phyloP scores from a whole-genome alignment of 306 rosid genomes.

The Ammopiptanthus mongolicus region DNA sequence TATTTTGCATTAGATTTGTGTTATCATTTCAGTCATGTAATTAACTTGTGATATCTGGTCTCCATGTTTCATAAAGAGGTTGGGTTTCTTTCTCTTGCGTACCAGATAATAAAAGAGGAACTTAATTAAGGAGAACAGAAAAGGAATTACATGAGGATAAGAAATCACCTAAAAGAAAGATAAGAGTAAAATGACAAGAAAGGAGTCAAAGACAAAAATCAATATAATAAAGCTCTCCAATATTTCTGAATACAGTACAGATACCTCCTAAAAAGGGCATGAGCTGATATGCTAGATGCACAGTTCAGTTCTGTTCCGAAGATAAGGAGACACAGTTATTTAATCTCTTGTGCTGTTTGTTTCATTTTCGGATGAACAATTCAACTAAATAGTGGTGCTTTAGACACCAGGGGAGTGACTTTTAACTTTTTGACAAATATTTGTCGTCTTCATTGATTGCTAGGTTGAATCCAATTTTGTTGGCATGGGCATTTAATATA shows the following conservation, averaged over 20 bases:
- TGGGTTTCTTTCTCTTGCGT: not conserved
- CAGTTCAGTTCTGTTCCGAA: not conserved
- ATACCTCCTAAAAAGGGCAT: not conserved
- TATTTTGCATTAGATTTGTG: not conserved
- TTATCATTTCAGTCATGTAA: constrained; percentile 8
- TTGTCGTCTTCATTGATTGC: not conserved
- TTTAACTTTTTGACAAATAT: not conserved
- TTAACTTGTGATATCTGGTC: constrained; percentile 4
- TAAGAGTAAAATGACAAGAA: not conserved
- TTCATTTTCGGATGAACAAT: not conserved
- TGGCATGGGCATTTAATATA: not conserved
- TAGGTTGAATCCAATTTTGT: not conserved
- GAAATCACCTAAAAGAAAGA: not conserved
- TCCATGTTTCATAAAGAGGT: not conserved
- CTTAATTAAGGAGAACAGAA: not conserved
- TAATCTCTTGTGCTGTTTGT: not conserved
- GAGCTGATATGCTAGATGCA: not conserved
- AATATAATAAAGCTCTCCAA: not conserved
- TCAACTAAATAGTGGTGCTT: not conserved
- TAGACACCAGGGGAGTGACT: not conserved
- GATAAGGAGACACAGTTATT: not conserved
- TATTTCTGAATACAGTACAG: not conserved
- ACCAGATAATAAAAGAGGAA: not conserved
- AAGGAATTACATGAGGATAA: not conserved
- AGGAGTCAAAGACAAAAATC: not conserved